These are phyloP conservation scores for Ilyonectria destructans DNA, from an alignment of 2,329 filamentous ascomycete genomes.

Conservation along the genomic window DNA sequence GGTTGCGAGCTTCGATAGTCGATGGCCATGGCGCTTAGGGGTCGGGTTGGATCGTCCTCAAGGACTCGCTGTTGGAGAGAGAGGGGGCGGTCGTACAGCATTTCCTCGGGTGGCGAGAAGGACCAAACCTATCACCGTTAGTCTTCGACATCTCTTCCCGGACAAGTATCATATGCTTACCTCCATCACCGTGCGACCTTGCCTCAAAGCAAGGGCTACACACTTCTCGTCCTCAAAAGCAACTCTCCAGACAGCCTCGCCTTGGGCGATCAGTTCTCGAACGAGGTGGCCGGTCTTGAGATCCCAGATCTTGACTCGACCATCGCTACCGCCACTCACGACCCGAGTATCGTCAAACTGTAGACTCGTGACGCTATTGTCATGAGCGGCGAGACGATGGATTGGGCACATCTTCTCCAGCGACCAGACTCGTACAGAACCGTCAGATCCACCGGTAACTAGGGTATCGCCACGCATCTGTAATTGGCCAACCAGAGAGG, in stretches of 20 bases:
- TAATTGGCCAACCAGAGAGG: constrained; percentile 94
- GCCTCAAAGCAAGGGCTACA: constrained; percentile 91
- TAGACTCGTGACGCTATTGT: constrained; percentile 97
- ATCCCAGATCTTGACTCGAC: constrained; percentile 99
- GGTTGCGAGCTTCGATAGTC: constrained; percentile 58
- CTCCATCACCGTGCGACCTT: constrained; percentile 96
- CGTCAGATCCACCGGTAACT: constrained; percentile 96
- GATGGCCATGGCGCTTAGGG: constrained; percentile 67
- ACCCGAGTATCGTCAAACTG: constrained; percentile 98
- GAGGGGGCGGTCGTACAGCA: constrained; percentile 68
- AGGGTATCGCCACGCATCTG: constrained; percentile 96
- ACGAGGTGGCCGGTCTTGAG: constrained; percentile 92
- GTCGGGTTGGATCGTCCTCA: constrained; percentile 64
- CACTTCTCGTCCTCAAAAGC: constrained; percentile 99
- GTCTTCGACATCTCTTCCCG: constrained; percentile 27
- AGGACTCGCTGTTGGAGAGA: constrained; percentile 65
- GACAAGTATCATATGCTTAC: constrained; percentile 67
- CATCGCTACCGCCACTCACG: constrained; percentile 95
- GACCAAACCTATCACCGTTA: constrained; percentile 84
- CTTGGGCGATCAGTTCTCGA: constrained; percentile 90
- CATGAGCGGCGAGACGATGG: constrained; percentile 94
- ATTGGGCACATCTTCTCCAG: constrained; percentile 92
- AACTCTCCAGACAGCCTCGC: constrained; percentile 97
- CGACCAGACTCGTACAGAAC: constrained; percentile 97
- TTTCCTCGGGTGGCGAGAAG: constrained; percentile 88